Conservation (phyloP, 495 filamentous ascomycete species). For the Entonaema liquescens region DNA sequence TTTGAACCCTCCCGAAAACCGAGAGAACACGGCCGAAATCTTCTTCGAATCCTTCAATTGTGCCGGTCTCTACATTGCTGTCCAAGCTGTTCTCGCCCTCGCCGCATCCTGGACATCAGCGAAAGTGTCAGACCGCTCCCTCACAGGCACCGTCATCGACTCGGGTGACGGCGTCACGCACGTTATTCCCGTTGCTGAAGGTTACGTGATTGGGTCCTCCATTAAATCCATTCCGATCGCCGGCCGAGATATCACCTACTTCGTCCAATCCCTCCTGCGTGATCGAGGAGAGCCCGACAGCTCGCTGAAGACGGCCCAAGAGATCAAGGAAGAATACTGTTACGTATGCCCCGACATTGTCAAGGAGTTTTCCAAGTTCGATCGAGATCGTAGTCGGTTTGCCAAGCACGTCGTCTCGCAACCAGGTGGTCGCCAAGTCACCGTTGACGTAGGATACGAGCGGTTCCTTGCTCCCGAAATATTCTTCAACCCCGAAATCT, state of each 20-base stretch:
- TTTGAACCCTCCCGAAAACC: constrained; percentile 96
- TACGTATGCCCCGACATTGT: constrained; percentile 98
- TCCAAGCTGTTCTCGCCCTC: constrained; percentile 95
- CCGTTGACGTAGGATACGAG: constrained; percentile 95
- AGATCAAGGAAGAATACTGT: constrained; percentile 97
- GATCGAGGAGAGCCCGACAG: constrained; percentile 97
- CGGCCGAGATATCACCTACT: constrained; percentile 97
- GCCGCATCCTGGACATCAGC: constrained; percentile 98
- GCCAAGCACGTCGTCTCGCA: constrained; percentile 85
- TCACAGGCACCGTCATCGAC: constrained; percentile 97
- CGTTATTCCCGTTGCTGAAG: constrained; percentile 98
- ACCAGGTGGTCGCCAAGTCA: constrained; percentile 84
- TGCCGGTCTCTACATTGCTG: constrained; percentile 97
- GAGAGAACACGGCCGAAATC: constrained; percentile 98
- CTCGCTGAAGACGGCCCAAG: constrained; percentile 94
- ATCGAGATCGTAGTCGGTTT: constrained; percentile 90
- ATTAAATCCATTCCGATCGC: constrained; percentile 99
- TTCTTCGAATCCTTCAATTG: constrained; percentile 99
- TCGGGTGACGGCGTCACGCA: constrained; percentile 98
- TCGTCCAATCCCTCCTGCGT: constrained; percentile 93
- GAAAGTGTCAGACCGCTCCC: constrained; percentile 95
- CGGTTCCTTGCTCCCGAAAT: constrained; percentile 98
- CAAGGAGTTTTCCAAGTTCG: constrained; percentile 94
- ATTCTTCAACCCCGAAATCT: constrained; percentile 99
- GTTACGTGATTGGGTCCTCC: constrained; percentile 97